Evolutionary conservation across 1,284 basidiomycete species (phyloP).

Genomic region (Fistulina hepatica): DNA sequence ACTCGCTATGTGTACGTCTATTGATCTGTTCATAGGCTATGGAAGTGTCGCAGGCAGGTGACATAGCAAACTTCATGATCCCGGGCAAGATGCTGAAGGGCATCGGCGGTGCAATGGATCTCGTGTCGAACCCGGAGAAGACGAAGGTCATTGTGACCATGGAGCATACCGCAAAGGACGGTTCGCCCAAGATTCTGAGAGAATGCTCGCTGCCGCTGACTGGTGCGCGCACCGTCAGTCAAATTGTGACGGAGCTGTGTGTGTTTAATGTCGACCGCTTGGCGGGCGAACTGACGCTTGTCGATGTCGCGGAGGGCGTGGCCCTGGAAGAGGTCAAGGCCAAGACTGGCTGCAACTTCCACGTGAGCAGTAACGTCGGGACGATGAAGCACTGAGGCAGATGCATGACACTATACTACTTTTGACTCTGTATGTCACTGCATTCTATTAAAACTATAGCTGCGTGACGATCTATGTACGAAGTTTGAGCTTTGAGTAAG

Average conservation of each 20-base stretch:
- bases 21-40: slow-evolving; percentile 51
- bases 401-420: too few species aligned
- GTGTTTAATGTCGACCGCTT: slow-evolving; percentile 83
- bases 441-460: too few species aligned
- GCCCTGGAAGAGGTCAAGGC: slow-evolving; percentile 75
- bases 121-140: slow-evolving; percentile 86
- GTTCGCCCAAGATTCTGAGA: slow-evolving; percentile 78
- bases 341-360: slow-evolving; percentile 79
- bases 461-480: too few species aligned
- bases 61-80: slow-evolving; percentile 98
- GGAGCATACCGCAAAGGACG: slow-evolving; percentile 87
- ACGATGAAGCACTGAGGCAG: slow-evolving; percentile 21
- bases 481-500: too few species aligned
- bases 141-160: slow-evolving; percentile 83
- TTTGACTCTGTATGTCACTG: too few species aligned
- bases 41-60: slow-evolving; percentile 88
- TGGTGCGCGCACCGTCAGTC: slow-evolving; percentile 75
- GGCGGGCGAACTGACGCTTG: slow-evolving; percentile 63
- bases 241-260: slow-evolving; percentile 87
- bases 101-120: slow-evolving; percentile 94
- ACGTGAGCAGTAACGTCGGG: slow-evolving; percentile 36
- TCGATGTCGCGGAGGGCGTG: slow-evolving; percentile 76
- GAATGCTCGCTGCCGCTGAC: slow-evolving; percentile 82
- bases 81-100: slow-evolving; percentile 88
- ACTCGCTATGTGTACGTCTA: slow-evolving; percentile 4